Evolutionary conservation across 495 filamentous ascomycete genomes (phyloP), one percentile per base, ranked within the genome.

Genomic region (Lasiosphaeriaceae sp.): DNA sequence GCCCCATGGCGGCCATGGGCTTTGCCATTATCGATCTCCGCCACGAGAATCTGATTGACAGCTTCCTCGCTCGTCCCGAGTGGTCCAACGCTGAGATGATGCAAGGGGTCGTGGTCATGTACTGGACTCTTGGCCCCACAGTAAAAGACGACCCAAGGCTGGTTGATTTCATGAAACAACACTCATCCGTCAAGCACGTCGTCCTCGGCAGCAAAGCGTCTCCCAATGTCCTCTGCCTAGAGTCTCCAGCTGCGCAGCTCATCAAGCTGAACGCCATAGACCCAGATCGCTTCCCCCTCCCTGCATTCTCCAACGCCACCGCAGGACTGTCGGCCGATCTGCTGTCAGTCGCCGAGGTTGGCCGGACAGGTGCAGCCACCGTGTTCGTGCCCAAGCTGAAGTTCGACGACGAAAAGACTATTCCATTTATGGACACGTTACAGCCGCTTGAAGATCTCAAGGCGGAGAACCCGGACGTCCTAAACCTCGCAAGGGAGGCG

Each of bases 21-120:
- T 70, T 96, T 54, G 90, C 89, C 4, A 75, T 99, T 14, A 72
- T 94, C 53, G 93, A 97, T 56, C 47, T 99, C 5, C 90, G 90
- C 0, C 76, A 83, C 14, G 26, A 60, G 14, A 78, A 83, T 2
- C 91, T 95, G 57, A 71, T 97, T 34, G 80, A 83, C 2, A 64
- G 74, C 26, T 68, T 97, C 44, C 61, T 97, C 19, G 66, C 71
- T 17, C 83, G 90, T 17, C 69, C 81, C 12, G 94, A 98, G 66
- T 96, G 90, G 88, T 74, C 76, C 19, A 80, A 83, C 19, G 65
- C 77, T 23, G 70, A 79, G 14, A 76, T 96, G 16, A 89, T 88
- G 70, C 68, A 72, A 16, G 84, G 84, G 47, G 63, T 98, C 45
- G 72, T 78, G 23, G 83, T 77, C 24, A 83, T 95, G 24, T 78